phyloP scores from a whole-genome alignment of 208 protist species.

The Leishmania braziliensis region DNA sequence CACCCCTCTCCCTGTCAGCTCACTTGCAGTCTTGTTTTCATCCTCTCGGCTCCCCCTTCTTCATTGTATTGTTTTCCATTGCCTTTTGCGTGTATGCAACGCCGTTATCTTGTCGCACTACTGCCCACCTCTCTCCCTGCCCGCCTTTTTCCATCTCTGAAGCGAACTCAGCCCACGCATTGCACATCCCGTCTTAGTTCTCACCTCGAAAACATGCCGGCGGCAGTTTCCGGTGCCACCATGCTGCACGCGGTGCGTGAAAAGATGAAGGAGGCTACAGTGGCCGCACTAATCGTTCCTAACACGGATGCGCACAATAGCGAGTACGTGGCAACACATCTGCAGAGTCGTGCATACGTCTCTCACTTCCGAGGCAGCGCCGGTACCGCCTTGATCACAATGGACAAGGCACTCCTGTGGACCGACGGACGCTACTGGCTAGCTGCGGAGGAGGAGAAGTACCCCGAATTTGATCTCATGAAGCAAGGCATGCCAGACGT shows the following conservation, averaged over 20 bases:
- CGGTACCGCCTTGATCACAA: constrained; percentile 86
- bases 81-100: background rate
- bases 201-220: background rate
- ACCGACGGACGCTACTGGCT: constrained; percentile 98
- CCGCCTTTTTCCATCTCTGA: background rate
- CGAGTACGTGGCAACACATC: constrained; percentile 93
- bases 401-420: constrained; percentile 92
- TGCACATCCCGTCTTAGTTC: background rate
- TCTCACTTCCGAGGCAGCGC: constrained; percentile 96
- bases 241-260: constrained; percentile 66
- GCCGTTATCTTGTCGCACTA: background rate
- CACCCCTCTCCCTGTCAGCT: background rate
- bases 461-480: constrained; percentile 86
- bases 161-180: background rate
- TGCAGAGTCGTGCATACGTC: constrained; percentile 93
- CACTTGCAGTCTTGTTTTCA: background rate
- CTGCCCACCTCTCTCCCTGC: background rate
- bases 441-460: constrained; percentile 89
- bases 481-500: constrained; percentile 64
- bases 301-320: constrained; percentile 95
- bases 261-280: constrained; percentile 60
- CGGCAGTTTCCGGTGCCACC: constrained; percentile 31
- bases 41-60: background rate
- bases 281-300: constrained; percentile 92
- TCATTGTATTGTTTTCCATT: background rate